Percentiles rank a stretch among this genome's conserved stretches.
phyloP scores from a whole-genome alignment of 2,329 filamentous ascomycete species.

The Fusarium mundagurra region DNA sequence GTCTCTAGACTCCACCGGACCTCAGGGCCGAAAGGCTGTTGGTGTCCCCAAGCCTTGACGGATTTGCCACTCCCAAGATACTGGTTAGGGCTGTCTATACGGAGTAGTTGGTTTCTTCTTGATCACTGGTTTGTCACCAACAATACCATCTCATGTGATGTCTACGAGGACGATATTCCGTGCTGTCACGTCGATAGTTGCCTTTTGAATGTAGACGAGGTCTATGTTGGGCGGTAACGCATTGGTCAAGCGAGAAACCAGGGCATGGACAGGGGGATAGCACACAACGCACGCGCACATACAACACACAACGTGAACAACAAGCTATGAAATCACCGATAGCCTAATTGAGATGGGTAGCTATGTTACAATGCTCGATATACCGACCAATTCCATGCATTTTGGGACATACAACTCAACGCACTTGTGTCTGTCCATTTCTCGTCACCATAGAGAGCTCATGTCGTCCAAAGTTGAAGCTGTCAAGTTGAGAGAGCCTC shows the following conservation, averaged over 20 bases:
- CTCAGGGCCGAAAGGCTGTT: constrained; percentile 20
- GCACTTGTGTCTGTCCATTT: not conserved
- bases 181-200: constrained; percentile 9
- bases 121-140: not conserved
- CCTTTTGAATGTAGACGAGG: not conserved
- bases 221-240: constrained; percentile 5
- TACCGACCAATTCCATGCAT: not conserved
- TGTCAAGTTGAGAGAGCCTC: constrained; percentile 13
- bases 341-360: not conserved
- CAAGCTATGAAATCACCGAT: not conserved
- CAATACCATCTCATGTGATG: constrained; percentile 16
- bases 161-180: not conserved
- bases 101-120: constrained; percentile 16
- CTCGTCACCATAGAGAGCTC: not conserved
- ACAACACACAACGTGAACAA: not conserved
- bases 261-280: not conserved
- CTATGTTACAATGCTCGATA: not conserved
- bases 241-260: constrained; percentile 2
- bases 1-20: not conserved
- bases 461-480: not conserved
- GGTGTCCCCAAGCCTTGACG: not conserved
- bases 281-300: not conserved
- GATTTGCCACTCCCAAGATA: constrained; percentile 38
- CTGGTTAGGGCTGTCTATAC: constrained; percentile 35
- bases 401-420: not conserved